Conservation (phyloP, 495 filamentous ascomycete species). For the Aspergillus affinis region DNA sequence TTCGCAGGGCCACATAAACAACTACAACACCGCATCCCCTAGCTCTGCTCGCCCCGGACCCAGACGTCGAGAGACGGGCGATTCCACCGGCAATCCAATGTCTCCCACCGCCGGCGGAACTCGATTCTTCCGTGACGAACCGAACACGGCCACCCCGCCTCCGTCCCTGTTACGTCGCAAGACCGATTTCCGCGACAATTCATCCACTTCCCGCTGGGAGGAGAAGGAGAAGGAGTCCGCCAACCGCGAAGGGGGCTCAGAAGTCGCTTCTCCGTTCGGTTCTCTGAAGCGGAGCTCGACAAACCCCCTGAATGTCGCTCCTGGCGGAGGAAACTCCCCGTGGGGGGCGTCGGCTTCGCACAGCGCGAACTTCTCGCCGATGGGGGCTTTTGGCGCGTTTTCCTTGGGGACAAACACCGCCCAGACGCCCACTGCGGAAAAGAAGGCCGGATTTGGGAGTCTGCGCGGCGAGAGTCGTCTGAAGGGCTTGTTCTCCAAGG, state of each 20-base stretch:
- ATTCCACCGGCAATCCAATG: constrained; percentile 63
- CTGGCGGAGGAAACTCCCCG: constrained; percentile 59
- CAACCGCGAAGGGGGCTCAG: constrained; percentile 32
- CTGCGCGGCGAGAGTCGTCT: constrained; percentile 76
- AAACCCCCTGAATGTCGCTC: constrained; percentile 51
- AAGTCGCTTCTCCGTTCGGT: constrained; percentile 56
- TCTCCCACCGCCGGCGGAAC: constrained; percentile 49
- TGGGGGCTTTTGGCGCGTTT: constrained; percentile 89
- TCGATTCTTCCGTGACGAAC: constrained; percentile 60
- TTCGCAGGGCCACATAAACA: constrained; percentile 44
- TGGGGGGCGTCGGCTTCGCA: constrained; percentile 60
- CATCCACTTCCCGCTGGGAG: constrained; percentile 32
- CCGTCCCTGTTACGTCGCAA: constrained; percentile 71
- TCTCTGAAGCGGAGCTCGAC: constrained; percentile 71
- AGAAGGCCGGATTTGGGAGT: constrained; percentile 66
- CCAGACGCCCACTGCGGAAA: constrained; percentile 61
- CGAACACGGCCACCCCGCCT: constrained; percentile 58
- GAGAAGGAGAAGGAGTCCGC: constrained; percentile 45
- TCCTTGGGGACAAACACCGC: constrained; percentile 50
- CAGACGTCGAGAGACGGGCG: constrained; percentile 84
- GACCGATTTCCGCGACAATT: constrained; percentile 61
- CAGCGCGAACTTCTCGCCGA: constrained; percentile 61
- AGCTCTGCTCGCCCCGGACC: constrained; percentile 66
- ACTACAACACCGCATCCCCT: constrained; percentile 55
- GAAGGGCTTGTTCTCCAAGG: constrained; percentile 78